Percentiles rank a stretch among this genome's conserved stretches.
These are phyloP conservation scores for Acrocalymma vagum DNA, from an alignment of 2,329 filamentous ascomycete species.

Conservation along the genomic window DNA sequence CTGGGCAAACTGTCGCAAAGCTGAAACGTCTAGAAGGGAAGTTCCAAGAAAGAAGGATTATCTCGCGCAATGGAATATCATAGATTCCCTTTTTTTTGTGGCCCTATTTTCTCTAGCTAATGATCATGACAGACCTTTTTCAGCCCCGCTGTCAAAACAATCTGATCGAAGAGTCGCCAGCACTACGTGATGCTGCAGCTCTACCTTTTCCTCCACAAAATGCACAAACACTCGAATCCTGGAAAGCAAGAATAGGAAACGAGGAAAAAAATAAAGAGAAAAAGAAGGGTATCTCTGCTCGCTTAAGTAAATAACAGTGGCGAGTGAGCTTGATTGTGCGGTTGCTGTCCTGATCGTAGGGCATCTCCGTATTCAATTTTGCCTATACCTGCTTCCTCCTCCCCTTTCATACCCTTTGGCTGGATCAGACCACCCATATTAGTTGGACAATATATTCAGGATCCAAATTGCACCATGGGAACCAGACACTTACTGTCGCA, in stretches of 20 bases:
- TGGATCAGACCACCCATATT: conserved; percentile 40
- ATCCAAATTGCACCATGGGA: conserved; percentile 24
- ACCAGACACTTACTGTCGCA: conserved; percentile 26
- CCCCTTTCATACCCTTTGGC: conserved; percentile 26
- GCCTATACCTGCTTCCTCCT: conserved; percentile 35
- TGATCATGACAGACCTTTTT: conserved; percentile 40
- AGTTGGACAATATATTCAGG: conserved; percentile 39
- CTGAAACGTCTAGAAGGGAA: conserved; percentile 36
- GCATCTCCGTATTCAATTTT: conserved; percentile 44
- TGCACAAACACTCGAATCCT: conserved; percentile 22
- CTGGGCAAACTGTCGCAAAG: conserved; percentile 16
- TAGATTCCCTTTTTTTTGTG: conserved; percentile 32
- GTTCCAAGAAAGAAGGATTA: conserved; percentile 11
- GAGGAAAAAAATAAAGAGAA: conserved; percentile 22
- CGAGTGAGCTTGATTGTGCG: conserved; percentile 44
- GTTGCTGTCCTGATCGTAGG: conserved; percentile 17
- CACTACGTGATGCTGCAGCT: too few relatives aligned
- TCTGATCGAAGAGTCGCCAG: too few relatives aligned
- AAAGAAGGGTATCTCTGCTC: conserved; percentile 49
- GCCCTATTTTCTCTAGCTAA: conserved; percentile 44
- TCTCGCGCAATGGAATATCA: conserved; percentile 29
- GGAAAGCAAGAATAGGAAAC: conserved; percentile 16
- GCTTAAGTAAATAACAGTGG: conserved; percentile 42
- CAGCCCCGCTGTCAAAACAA: conserved; percentile 44
- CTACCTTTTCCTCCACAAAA: conserved; percentile 22